A percentile compares a stretch with the other conserved stretches of the same genome.
Evolutionary conservation across 139 green algal species (phyloP).

Genomic region (Edaphochlamys debaryana): DNA sequence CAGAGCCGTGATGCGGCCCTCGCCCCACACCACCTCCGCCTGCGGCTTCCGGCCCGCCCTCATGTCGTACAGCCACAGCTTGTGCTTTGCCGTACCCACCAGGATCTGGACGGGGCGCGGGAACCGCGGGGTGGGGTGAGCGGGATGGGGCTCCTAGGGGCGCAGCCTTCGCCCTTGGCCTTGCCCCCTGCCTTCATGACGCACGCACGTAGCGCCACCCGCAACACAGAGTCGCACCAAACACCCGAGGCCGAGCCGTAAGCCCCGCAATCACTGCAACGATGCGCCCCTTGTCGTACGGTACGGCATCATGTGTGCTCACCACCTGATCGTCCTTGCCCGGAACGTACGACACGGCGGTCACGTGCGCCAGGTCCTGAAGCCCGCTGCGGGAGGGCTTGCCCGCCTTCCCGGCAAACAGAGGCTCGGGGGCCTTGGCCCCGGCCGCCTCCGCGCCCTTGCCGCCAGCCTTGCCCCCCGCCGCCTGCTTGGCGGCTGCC

Average conservation of each 20-base stretch:
- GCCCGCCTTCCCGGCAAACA: conserved; percentile 55
- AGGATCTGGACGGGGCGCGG: too few relatives aligned
- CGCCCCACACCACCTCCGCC: conserved; percentile 62
- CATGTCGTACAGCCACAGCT: conserved; percentile 64
- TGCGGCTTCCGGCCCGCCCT: conserved; percentile 71
- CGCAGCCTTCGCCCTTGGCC: too few relatives aligned
- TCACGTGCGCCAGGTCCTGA: conserved; percentile 55
- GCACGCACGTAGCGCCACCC: too few relatives aligned
- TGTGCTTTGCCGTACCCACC: conserved; percentile 48
- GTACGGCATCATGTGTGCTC: neutral
- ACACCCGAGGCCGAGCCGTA: too few relatives aligned
- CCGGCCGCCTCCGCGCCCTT: neutral
- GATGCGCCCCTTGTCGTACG: neutral
- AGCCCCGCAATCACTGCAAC: too few relatives aligned
- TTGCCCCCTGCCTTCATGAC: too few relatives aligned
- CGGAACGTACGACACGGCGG: conserved; percentile 52
- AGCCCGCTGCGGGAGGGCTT: conserved; percentile 52
- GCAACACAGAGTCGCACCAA: neutral
- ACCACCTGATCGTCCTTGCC: conserved; percentile 10
- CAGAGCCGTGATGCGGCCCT: conserved; percentile 65
- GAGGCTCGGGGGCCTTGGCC: neutral
- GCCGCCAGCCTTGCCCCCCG: neutral
- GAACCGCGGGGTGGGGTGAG: neutral
- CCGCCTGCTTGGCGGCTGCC: neutral
- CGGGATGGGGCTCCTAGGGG: neutral